Conservation (phyloP, 305 asterid genomes). For the Fraxinus nigra region DNA sequence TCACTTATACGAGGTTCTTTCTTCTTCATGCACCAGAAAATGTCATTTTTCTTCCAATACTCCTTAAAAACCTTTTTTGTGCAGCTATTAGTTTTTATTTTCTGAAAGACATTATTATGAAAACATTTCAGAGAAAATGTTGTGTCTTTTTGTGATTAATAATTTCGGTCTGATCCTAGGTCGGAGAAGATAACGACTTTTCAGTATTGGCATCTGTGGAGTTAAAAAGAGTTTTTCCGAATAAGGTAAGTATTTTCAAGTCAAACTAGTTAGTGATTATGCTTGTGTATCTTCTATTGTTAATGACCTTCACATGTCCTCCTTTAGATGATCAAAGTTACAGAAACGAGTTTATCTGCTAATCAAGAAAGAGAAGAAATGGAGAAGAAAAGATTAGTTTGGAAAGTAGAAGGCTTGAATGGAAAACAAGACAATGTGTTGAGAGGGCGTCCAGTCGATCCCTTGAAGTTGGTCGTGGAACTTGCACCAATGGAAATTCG, state of each 20-base stretch:
- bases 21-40: conserved; percentile 16
- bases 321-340: conserved; percentile 53
- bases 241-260: conserved; percentile 44
- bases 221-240: conserved; percentile 62
- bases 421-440: conserved; percentile 14
- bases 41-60: background rate
- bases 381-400: conserved; percentile 76
- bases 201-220: conserved; percentile 70
- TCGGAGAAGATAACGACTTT: conserved; percentile 86
- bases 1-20: conserved; percentile 86
- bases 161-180: conserved; percentile 35
- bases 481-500: conserved; percentile 92
- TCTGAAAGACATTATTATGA: background rate
- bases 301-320: background rate
- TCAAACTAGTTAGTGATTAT: background rate
- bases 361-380: conserved; percentile 87
- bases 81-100: background rate
- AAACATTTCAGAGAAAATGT: background rate
- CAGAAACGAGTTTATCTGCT: conserved; percentile 83
- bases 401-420: conserved; percentile 68
- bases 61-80: background rate
- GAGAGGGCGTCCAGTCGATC: conserved; percentile 75
- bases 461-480: conserved; percentile 56
- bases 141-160: background rate
- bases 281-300: background rate